Percentiles rank a stretch among this genome's conserved stretches.
These are phyloP conservation scores for Carallia brachiata DNA, from an alignment of 345 rosid species.

Conservation along the genomic window DNA sequence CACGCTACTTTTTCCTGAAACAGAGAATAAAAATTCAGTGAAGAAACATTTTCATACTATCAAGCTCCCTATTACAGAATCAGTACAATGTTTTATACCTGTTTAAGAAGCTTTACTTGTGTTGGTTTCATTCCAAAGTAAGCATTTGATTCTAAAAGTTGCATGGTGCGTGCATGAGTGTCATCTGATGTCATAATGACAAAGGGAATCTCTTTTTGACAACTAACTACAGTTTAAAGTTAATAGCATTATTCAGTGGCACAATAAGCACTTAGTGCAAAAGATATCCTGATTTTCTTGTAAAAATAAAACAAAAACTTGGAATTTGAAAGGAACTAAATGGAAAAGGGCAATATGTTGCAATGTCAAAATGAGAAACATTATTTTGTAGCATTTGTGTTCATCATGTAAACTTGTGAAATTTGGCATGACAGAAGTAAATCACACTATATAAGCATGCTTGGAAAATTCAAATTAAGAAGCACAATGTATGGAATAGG, in stretches of 20 bases:
- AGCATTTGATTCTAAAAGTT: conserved; percentile 67
- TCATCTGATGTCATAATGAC: conserved; percentile 98
- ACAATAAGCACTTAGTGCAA: neutral
- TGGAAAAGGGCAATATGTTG: no score
- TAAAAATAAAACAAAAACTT: no score
- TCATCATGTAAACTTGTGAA: no score
- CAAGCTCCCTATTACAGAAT: conserved; percentile 1
- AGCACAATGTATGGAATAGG: no score
- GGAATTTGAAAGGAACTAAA: no score
- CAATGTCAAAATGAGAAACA: no score
- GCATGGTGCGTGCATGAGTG: conserved; percentile 67
- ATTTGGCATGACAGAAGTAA: no score
- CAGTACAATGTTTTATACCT: conserved; percentile 43
- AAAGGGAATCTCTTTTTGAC: conserved; percentile 68
- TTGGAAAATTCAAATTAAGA: no score
- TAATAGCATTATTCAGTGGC: neutral
- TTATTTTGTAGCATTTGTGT: no score
- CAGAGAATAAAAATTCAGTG: conserved; percentile 1
- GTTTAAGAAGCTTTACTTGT: conserved; percentile 88
- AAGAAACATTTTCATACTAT: neutral
- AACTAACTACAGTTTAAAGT: conserved; percentile 40
- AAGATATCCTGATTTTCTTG: neutral
- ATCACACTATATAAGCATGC: no score
- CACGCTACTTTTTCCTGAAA: conserved; percentile 97
- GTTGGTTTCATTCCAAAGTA: conserved; percentile 89